Percentiles rank a stretch among this genome's conserved stretches.
Conservation (phyloP, 2,329 filamentous ascomycete species). For the Coniochaeta prunicola region DNA sequence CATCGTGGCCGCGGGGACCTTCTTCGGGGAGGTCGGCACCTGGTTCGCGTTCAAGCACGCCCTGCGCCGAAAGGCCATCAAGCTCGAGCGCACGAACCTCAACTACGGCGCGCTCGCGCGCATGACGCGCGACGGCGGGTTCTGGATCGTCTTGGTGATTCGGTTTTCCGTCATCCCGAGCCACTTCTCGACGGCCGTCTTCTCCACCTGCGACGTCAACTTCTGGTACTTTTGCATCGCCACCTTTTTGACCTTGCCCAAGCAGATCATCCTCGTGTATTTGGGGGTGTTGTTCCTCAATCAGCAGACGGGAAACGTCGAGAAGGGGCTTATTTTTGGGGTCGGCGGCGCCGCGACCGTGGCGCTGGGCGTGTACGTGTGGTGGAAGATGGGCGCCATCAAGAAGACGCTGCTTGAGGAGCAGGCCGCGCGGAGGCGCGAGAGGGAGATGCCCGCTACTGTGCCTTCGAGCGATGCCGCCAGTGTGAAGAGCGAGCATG, state of each 20-base stretch:
- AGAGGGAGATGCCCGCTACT: not conserved
- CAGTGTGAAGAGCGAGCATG: not conserved
- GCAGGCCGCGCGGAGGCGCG: slow-evolving; percentile 17
- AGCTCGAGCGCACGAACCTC: slow-evolving; percentile 30
- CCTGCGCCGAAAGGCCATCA: slow-evolving; percentile 25
- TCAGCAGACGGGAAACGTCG: slow-evolving; percentile 15
- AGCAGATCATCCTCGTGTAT: slow-evolving; percentile 33
- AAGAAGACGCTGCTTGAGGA: slow-evolving; percentile 26
- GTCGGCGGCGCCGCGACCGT: slow-evolving; percentile 26
- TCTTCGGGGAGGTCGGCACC: slow-evolving; percentile 31
- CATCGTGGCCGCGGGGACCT: slow-evolving; percentile 31
- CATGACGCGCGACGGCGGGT: slow-evolving; percentile 31
- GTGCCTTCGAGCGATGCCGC: not conserved
- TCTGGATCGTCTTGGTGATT: slow-evolving; percentile 32
- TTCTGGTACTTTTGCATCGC: slow-evolving; percentile 32
- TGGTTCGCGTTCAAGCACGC: slow-evolving; percentile 33
- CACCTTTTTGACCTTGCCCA: slow-evolving; percentile 31
- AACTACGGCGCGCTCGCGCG: slow-evolving; percentile 31
- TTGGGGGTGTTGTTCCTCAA: slow-evolving; percentile 25
- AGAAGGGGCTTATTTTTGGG: slow-evolving; percentile 24
- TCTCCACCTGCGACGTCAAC: slow-evolving; percentile 32
- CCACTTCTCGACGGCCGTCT: slow-evolving; percentile 34
- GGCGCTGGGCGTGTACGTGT: slow-evolving; percentile 26
- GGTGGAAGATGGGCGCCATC: slow-evolving; percentile 24
- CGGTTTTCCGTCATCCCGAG: slow-evolving; percentile 32